Base-by-base conservation (phyloP, 805 yeast species). In the Candida ficus region DNA sequence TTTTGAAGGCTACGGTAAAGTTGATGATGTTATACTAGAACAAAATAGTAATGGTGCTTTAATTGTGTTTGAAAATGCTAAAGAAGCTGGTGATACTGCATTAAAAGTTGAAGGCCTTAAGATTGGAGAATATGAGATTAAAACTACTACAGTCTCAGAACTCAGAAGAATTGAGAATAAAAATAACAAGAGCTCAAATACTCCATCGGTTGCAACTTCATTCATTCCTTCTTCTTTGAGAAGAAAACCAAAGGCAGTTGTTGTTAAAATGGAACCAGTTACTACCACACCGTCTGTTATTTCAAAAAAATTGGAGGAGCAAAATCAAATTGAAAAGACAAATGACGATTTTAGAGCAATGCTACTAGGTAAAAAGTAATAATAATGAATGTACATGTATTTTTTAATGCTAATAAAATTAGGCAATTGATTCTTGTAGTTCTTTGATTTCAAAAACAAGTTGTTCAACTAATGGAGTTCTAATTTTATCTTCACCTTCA, bases 381-480 rank as follows among this genome's bases (percentile, higher is more conserved):
- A 23, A 23, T 13, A 23, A 23, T 23, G 25, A 17, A 29, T 36
- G 13, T 29, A 39, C 29, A 18, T 37, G 28, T 26, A 16, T 23
- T 22, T 6, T n/a, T n/a, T 18, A 12, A 21, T 7, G 6, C 23
- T 29, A 20, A 22, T 14, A 16, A 13, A 11, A 39, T 23, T 46
- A 42, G 18, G 14, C 14, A 53, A 46, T 47, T 3, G 71, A 63
- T 22, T 69, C 70, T 50, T 73, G 77, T 46, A 80, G 50, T n/a
- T 71, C 76, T 18, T 67, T 66, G 37, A 83, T 73, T 34, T 75
- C 80, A 6, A 63, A 63, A 4, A 74, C 67, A 29, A 83, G 51
- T 12, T 60, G 54, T 23, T 68, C 70, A 7, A 75, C 74, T 40
- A 79, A 68, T 18, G 62, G 61, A 0, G 56, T 46, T 47, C 68